Evolutionary conservation across 371 early-diverging fungal species (phyloP).

Genomic region (Globomyces sp.): DNA sequence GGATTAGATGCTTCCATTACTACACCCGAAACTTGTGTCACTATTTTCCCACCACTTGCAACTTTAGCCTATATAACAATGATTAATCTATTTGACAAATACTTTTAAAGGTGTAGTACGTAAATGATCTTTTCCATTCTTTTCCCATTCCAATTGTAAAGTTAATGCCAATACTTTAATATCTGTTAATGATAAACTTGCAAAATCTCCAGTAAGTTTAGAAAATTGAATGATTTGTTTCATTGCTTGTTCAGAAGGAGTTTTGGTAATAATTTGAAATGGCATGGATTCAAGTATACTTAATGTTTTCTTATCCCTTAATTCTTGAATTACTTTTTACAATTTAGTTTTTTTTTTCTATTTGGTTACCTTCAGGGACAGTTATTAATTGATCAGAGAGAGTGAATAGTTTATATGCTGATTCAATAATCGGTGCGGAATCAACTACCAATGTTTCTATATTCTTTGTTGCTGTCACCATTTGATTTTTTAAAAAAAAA

Average conservation of each 20-base stretch:
- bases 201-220: slow-evolving; percentile 90
- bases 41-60: no score
- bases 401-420: slow-evolving; percentile 30
- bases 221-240: slow-evolving; percentile 71
- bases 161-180: slow-evolving; percentile 87
- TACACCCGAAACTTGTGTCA: no score
- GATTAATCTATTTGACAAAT: no score
- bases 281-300: slow-evolving; percentile 64
- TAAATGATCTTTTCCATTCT: slow-evolving; percentile 59
- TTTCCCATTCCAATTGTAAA: slow-evolving; percentile 77
- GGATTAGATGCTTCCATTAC: no score
- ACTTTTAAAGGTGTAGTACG: slow-evolving; percentile 25
- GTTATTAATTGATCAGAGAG: slow-evolving; percentile 78
- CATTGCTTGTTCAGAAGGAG: slow-evolving; percentile 76
- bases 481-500: no score
- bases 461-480: background rate
- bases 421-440: slow-evolving; percentile 64
- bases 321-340: slow-evolving; percentile 63
- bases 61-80: no score
- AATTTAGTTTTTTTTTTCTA: no score
- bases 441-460: slow-evolving; percentile 60
- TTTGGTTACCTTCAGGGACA: slow-evolving; percentile 65
- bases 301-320: slow-evolving; percentile 74
- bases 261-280: slow-evolving; percentile 51
- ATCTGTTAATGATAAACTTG: slow-evolving; percentile 80